phyloP scores from a whole-genome alignment of 1,139 yeast genomes.

The Taphrina pruni region DNA sequence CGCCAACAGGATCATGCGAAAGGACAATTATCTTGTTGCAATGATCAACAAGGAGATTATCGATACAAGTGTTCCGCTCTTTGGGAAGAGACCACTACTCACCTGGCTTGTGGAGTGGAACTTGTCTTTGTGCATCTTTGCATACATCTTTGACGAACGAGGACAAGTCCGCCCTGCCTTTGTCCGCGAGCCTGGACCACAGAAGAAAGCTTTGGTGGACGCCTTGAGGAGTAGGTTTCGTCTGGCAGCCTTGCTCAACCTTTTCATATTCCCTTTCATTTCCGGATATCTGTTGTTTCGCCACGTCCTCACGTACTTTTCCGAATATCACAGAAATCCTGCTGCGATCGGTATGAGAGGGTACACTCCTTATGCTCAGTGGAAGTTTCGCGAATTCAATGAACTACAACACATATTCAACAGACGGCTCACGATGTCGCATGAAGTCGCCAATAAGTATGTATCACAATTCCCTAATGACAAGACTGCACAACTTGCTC shows the following conservation, averaged over 20 bases:
- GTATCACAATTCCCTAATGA: slow-evolving; percentile 93
- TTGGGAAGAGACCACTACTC: slow-evolving; percentile 54
- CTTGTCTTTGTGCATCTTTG: slow-evolving; percentile 81
- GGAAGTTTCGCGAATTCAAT: slow-evolving; percentile 93
- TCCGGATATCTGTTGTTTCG: slow-evolving; percentile 79
- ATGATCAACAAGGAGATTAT: slow-evolving; percentile 78
- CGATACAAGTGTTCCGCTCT: slow-evolving; percentile 63
- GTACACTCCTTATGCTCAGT: slow-evolving; percentile 91
- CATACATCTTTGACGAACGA: slow-evolving; percentile 78
- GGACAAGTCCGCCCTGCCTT: slow-evolving; percentile 83
- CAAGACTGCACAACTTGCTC: slow-evolving; percentile 62
- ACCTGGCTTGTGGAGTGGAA: slow-evolving; percentile 96
- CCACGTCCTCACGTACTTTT: slow-evolving; percentile 87
- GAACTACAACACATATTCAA: slow-evolving; percentile 88
- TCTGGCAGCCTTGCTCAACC: slow-evolving; percentile 84
- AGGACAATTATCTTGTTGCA: slow-evolving; percentile 91
- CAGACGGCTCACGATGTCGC: slow-evolving; percentile 75
- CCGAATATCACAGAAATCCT: slow-evolving; percentile 89
- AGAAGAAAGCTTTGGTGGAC: slow-evolving; percentile 67
- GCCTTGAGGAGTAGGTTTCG: slow-evolving; percentile 76
- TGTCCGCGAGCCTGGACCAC: slow-evolving; percentile 64
- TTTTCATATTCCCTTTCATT: slow-evolving; percentile 81
- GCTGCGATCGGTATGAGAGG: slow-evolving; percentile 82
- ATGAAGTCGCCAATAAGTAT: slow-evolving; percentile 78
- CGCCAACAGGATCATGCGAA: slow-evolving; percentile 94